Base-by-base conservation (phyloP, 352 stramenopile species). In the Globisporangium paroecandrum region DNA sequence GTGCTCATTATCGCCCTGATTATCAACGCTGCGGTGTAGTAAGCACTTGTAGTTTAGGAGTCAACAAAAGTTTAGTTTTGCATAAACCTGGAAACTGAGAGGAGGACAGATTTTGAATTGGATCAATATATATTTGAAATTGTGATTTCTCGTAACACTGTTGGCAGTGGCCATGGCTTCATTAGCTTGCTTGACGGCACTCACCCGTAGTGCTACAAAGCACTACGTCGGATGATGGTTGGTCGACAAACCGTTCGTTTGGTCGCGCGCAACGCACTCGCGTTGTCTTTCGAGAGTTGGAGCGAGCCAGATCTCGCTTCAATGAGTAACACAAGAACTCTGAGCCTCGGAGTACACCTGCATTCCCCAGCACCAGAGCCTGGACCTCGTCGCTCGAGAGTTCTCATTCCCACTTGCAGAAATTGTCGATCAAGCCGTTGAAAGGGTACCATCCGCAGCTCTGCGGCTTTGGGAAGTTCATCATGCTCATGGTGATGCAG, bases 361-460 rank as follows among this genome's bases (percentile, higher is more conserved):
- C 4, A 49, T 49, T 49, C 41, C 41, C 15, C 41, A 49, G 41
- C 15, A n/a, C 51, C n/a, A 58, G 24, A n/a, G 13, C 13, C 2
- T 58, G 51, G 4, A 58, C 12, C 4, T 62, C 32, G 3, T 62
- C 7, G 3, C 29, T 38, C 32, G 56, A 68, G 51, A 56, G 53
- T 24, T 46, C 49, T 9, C 38, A 43, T 41, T n/a, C 36, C 66
- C 72, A 76, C 36, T 76, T 68, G 5, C 70, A 57, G 22, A 75
- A 64, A 53, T 83, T 76, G 38, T 82, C 68, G n/a, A 85, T 65
- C 20, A 72, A 29, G 2, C 77, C 79, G 32, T 81, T 69, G 54
- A 87, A 82, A 8, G 69, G 77, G 58, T 85, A 85, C 73, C 75
- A 85, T 5, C 75, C 79, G 12, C 71, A 66, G 49, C 72, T 76